These are phyloP conservation scores for Lantana camara DNA, from an alignment of 257 asterid species.

Conservation along the genomic window DNA sequence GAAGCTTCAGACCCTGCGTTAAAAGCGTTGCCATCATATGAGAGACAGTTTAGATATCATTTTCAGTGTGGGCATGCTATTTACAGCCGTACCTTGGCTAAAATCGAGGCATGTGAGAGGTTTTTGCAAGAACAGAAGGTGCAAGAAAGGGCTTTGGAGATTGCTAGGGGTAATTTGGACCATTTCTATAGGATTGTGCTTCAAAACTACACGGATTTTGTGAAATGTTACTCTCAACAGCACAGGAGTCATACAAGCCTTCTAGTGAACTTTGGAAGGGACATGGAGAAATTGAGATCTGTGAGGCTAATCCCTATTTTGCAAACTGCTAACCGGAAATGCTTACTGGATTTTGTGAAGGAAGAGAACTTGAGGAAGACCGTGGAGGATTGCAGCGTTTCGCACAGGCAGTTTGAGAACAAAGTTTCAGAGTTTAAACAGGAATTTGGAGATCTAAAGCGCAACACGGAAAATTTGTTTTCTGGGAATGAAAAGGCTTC, in stretches of 20 bases:
- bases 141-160: constrained; percentile 91
- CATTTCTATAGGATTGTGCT: constrained; percentile 78
- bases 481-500: constrained; percentile 62
- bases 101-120: constrained; percentile 59
- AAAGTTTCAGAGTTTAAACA: constrained; percentile 83
- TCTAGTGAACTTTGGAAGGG: constrained; percentile 73
- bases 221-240: constrained; percentile 80
- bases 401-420: constrained; percentile 91
- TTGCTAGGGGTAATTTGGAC: constrained; percentile 85
- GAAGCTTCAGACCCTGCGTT: constrained; percentile 91
- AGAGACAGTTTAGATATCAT: constrained; percentile 89
- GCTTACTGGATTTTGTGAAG: constrained; percentile 85
- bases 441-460: constrained; percentile 87
- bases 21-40: constrained; percentile 87
- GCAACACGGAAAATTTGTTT: constrained; percentile 65
- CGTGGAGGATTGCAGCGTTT: constrained; percentile 77
- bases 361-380: constrained; percentile 83
- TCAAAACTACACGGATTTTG: constrained; percentile 74
- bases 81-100: constrained; percentile 63
- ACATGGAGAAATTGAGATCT: constrained; percentile 75
- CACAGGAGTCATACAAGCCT: constrained; percentile 69
- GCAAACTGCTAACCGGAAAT: constrained; percentile 63
- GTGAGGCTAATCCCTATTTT: constrained; percentile 72
- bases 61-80: constrained; percentile 79
- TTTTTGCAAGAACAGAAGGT: constrained; percentile 80